Evolutionary conservation across 805 yeast genomes (phyloP), one percentile per base, ranked within the genome.

Genomic region (Starmerella khaoyaiensis): DNA sequence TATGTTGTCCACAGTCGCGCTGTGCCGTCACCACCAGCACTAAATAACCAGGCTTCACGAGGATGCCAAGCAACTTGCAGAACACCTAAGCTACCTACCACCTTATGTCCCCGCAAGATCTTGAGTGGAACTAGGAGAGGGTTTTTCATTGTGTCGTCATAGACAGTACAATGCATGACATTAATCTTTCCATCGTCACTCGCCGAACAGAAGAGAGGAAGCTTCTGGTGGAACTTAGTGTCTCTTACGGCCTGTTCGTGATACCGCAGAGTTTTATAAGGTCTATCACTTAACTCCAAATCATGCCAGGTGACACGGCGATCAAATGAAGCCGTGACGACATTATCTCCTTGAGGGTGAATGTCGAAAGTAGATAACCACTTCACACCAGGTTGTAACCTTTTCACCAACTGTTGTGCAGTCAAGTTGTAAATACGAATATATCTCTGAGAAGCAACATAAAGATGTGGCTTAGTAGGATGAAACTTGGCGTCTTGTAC

Each of bases 301-400:
- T 90, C 98, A 55, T 87, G 97, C 98, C 98, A 90, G 48, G 86
- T 69, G 4, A 90, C 93, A 49, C 96, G 72, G 67, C 86, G 84
- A 60, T 90, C 98, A 58, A 72, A 90, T 2, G 96, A 83, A 6
- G 87, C 80, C 11, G 94, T 94, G 45, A 90, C 62, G 36, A 90
- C 74, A 54, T 90, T 86, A 58, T 90, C 97, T 39, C 98, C 98
- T 47, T 93, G 69, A 41, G 97, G 96, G 59, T 90, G 97, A 35
- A 90, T 78, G 56, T 86, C 97, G 54, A 90, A 76, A 49, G 76
- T 69, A 15, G 93, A 76, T 51, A 90, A 69, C 94, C 94, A 82
- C 60, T 94, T 74, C 1, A 94, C 96, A 53, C 97, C 97, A 1
- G 98, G 97, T 64, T 77, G 62, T 49, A 90, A 65, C 52, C 84